These are phyloP conservation scores for Neurospora intermedia DNA, from an alignment of 495 filamentous ascomycete genomes.

Conservation along the genomic window DNA sequence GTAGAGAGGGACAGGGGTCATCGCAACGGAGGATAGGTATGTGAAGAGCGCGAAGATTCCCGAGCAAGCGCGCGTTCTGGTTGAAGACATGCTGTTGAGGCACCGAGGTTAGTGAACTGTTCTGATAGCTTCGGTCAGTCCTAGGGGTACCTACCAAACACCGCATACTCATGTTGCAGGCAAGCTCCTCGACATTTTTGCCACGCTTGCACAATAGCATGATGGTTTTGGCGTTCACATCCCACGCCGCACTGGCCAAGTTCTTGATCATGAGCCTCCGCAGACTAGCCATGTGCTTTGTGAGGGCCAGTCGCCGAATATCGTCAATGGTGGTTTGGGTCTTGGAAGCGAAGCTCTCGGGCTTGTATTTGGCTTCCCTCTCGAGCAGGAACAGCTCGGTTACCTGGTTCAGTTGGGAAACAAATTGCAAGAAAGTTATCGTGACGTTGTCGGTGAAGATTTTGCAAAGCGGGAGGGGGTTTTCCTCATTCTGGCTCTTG, in stretches of 20 bases:
- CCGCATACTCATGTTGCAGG: conserved; percentile 37
- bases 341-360: conserved; percentile 36
- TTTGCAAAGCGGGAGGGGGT: conserved; percentile 39
- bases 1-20: conserved; percentile 38
- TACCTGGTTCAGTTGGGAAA: conserved; percentile 38
- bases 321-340: conserved; percentile 38
- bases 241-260: conserved; percentile 40
- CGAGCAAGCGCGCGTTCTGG: conserved; percentile 36
- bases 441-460: conserved; percentile 54
- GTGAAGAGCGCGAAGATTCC: conserved; percentile 41
- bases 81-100: conserved; percentile 39
- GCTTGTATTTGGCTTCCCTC: conserved; percentile 35
- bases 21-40: conserved; percentile 39
- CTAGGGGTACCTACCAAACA: conserved; percentile 35
- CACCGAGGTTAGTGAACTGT: not conserved
- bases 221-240: conserved; percentile 39
- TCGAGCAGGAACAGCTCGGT: conserved; percentile 51
- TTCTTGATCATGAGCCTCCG: conserved; percentile 41
- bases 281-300: conserved; percentile 34
- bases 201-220: conserved; percentile 37
- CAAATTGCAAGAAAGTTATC: conserved; percentile 35
- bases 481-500: conserved; percentile 36
- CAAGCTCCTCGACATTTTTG: conserved; percentile 40
- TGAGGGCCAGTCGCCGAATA: conserved; percentile 40
- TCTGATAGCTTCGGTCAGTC: not conserved